These are phyloP conservation scores for Huiozyma naganishii DNA, from an alignment of 805 yeast species.

Conservation along the genomic window DNA sequence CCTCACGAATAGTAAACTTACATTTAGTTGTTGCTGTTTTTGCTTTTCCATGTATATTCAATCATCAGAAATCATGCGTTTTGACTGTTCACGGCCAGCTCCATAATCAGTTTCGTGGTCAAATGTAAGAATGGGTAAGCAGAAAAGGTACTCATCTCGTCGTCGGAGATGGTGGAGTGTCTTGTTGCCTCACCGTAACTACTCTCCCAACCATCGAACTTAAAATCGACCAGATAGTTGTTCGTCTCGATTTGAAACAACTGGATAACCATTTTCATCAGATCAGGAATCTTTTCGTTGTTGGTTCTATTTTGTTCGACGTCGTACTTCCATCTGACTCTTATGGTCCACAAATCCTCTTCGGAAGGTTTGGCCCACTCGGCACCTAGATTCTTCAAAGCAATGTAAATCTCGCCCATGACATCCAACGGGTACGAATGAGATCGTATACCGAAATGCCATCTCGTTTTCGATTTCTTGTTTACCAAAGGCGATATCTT, in stretches of 20 bases:
- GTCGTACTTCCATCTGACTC: slow-evolving; percentile 84
- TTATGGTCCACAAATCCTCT: slow-evolving; percentile 91
- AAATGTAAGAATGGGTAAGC: slow-evolving; percentile 92
- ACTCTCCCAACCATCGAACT: slow-evolving; percentile 93
- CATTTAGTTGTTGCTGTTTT: too few species aligned
- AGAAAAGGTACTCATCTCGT: slow-evolving; percentile 79
- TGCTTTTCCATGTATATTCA: too few species aligned
- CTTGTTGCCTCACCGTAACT: slow-evolving; percentile 27
- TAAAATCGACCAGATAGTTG: slow-evolving; percentile 91
- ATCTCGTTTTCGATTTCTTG: slow-evolving; percentile 84
- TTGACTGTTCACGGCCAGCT: slow-evolving; percentile 89
- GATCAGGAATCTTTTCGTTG: slow-evolving; percentile 43
- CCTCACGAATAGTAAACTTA: too few species aligned
- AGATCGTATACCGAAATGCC: slow-evolving; percentile 98
- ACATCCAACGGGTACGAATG: slow-evolving; percentile 95
- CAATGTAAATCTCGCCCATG: slow-evolving; percentile 96
- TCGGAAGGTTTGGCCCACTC: slow-evolving; percentile 96
- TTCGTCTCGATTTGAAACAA: slow-evolving; percentile 92
- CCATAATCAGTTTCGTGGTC: slow-evolving; percentile 90
- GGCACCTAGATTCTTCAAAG: slow-evolving; percentile 85
- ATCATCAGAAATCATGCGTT: slow-evolving; percentile 16
- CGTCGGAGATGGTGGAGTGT: slow-evolving; percentile 32
- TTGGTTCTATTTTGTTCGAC: slow-evolving; percentile 25
- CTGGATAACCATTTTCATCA: slow-evolving; percentile 96
- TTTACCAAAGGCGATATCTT: slow-evolving; percentile 46